These are phyloP conservation scores for Podaxis sp. DNA, from an alignment of 768 basidiomycete species.

Conservation along the genomic window DNA sequence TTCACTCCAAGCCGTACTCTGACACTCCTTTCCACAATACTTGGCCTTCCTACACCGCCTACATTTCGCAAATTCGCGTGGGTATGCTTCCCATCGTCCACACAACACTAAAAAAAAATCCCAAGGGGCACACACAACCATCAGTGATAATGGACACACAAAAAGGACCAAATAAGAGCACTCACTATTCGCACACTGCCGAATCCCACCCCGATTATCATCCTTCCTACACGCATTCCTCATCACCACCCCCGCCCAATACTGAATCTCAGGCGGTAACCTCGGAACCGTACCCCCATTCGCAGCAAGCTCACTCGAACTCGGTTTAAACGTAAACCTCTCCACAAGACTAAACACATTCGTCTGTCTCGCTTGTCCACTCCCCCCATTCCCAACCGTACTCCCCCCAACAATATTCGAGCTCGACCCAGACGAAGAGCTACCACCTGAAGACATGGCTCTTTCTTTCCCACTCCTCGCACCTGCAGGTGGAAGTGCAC, in stretches of 20 bases:
- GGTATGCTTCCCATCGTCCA: slow-evolving; percentile 89
- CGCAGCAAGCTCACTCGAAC: slow-evolving; percentile 48
- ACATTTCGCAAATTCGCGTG: slow-evolving; percentile 97
- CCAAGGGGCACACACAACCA: slow-evolving; percentile 3
- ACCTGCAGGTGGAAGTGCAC: neutral
- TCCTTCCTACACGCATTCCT: slow-evolving; percentile 98
- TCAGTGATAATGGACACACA: neutral
- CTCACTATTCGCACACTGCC: slow-evolving; percentile 96
- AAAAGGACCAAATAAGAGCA: slow-evolving; percentile 11
- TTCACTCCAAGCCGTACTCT: slow-evolving; percentile 94
- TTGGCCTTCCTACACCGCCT: slow-evolving; percentile 95
- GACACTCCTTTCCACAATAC: slow-evolving; percentile 97
- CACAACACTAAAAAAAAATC: slow-evolving; percentile 65
- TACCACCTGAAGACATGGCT: slow-evolving; percentile 3
- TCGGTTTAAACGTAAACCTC: slow-evolving; percentile 92
- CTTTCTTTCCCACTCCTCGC: slow-evolving; percentile 14
- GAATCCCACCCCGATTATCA: slow-evolving; percentile 84
- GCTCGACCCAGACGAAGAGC: slow-evolving; percentile 6
- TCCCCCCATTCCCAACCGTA: neutral
- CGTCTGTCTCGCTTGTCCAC: slow-evolving; percentile 46
- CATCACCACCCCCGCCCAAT: slow-evolving; percentile 99
- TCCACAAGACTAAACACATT: slow-evolving; percentile 97
- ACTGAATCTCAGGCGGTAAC: slow-evolving; percentile 88
- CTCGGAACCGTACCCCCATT: slow-evolving; percentile 27
- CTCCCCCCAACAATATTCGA: neutral